phyloP scores from a whole-genome alignment of 148 eudicot species.

The Persicaria maculosa region DNA sequence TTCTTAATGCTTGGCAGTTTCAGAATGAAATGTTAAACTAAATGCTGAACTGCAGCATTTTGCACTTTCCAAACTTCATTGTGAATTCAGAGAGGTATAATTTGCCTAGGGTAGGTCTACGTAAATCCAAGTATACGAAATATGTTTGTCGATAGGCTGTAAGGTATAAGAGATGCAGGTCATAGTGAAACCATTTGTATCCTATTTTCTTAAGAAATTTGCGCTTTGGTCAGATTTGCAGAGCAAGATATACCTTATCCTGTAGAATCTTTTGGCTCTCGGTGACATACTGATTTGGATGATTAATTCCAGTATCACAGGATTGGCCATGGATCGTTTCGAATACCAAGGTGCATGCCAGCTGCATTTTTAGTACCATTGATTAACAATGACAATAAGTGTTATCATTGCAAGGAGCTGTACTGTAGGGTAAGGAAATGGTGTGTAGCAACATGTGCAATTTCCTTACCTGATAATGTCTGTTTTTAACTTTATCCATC shows the following conservation, averaged over 20 bases:
- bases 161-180: neutral
- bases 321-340: conserved; percentile 73
- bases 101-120: neutral
- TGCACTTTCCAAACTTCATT: neutral
- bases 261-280: conserved; percentile 69
- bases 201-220: neutral
- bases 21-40: neutral
- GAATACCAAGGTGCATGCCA: conserved; percentile 88
- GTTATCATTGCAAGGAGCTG: neutral
- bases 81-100: neutral
- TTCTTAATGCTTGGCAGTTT: neutral
- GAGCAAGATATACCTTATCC: conserved; percentile 31
- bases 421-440: neutral
- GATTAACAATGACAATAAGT: conserved; percentile 7
- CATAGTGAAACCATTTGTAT: neutral
- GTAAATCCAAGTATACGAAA: neutral
- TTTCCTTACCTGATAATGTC: conserved; percentile 68
- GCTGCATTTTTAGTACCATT: conserved; percentile 31
- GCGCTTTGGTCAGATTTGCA: neutral
- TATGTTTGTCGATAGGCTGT: neutral
- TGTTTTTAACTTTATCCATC: conserved; percentile 66
- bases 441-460: neutral
- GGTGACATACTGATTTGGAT: conserved; percentile 84
- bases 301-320: conserved; percentile 88
- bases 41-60: neutral